Evolutionary conservation across 192 early-diverging fungal species (phyloP), one percentile per base, ranked within the genome.

Genomic region (Backusella australiensis): DNA sequence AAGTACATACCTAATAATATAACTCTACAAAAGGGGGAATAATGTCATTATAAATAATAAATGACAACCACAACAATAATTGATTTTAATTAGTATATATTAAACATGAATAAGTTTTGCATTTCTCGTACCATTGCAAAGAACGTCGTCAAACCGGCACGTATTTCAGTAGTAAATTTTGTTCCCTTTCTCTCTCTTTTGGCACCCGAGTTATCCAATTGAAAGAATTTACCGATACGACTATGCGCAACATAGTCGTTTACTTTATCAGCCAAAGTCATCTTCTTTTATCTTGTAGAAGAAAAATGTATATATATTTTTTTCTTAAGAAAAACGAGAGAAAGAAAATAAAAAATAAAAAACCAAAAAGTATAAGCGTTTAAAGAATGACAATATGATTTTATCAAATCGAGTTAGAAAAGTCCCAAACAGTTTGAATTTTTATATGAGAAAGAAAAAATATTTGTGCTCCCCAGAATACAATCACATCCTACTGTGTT

Each of bases 131-230:
- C 80, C 80, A 81, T 81, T 32, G 80, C 80, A 71, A 81, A 81
- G 66, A 81, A 81, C 19, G 84, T 88, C 21, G 89, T 86, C 14
- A 89, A 67, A 12, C 92, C 92, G 14, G 90, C 90, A 63, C 91
- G 87, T 52, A 93, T 39, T 81, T 93, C 92, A 38, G 89, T 88
- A 1, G 79, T 86, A 82, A 93, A 91, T 71, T 78, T 83, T 69
- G 92, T 90, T 12, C 89, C 89, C 29, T 82, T 80, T 35, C 93
- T 90, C 78, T 82, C 88, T 38, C 49, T 79, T 73, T 69, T 79
- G 44, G 85, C 86, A 46, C 86, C 90, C 15, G 90, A 92, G 34
- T 87, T 86, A 70, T 90, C 92, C 66, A 87, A 86, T 36, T 82
- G 82, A 76, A 90, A 93, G 82, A 89, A 91, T 41, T 84, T 81